Conservation (phyloP, 2,329 filamentous ascomycete genomes). For the Aspergillus fijiensis region DNA sequence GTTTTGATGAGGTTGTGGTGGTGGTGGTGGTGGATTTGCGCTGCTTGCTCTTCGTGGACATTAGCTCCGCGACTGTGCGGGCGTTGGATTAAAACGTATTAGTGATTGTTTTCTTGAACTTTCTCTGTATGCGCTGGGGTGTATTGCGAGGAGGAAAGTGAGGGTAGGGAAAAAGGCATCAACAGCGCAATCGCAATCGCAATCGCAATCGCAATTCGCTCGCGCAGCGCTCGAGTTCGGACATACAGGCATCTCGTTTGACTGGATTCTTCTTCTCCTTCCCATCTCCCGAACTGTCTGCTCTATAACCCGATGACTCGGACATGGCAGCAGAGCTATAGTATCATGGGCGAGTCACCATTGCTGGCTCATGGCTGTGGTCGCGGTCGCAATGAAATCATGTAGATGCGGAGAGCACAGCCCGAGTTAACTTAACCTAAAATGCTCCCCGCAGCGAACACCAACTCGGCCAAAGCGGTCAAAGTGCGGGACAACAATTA, state of each 20-base stretch:
- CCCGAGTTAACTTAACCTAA: too few relatives aligned
- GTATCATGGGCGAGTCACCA: neutral
- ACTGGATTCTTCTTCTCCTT: conserved; percentile 15
- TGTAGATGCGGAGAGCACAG: conserved; percentile 10
- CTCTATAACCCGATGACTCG: neutral
- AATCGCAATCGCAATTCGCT: too few relatives aligned
- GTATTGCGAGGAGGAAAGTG: neutral
- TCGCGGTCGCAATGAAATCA: too few relatives aligned
- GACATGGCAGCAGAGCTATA: neutral
- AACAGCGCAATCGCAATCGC: neutral
- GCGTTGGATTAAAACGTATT: neutral
- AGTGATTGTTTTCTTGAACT: too few relatives aligned
- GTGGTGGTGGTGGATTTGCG: conserved; percentile 21
- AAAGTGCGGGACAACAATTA: conserved; percentile 32
- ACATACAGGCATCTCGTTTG: conserved; percentile 41
- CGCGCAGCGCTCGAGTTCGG: neutral
- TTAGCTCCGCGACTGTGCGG: conserved; percentile 53
- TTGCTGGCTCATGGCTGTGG: too few relatives aligned
- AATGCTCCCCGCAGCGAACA: conserved; percentile 14
- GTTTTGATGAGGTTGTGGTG: conserved; percentile 16
- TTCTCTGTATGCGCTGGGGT: too few relatives aligned
- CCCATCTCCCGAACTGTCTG: neutral
- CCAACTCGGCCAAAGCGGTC: conserved; percentile 19
- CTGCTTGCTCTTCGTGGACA: conserved; percentile 51
- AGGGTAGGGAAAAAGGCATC: neutral